phyloP scores from a whole-genome alignment of 2,329 filamentous ascomycete genomes.

The Periconia digitata region DNA sequence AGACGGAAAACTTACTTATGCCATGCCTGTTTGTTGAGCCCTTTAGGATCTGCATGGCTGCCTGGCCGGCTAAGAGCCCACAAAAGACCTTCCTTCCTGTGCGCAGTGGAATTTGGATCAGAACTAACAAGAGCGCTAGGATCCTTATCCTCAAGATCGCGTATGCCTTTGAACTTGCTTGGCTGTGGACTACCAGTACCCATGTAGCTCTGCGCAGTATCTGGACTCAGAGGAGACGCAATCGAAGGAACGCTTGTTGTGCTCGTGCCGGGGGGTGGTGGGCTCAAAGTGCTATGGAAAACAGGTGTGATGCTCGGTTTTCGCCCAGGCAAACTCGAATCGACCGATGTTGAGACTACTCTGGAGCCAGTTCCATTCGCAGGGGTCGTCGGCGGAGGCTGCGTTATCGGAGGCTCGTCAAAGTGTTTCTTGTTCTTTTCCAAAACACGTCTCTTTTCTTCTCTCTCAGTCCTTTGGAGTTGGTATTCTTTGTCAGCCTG shows the following conservation, averaged over 20 bases:
- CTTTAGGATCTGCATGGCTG: slow-evolving; percentile 92
- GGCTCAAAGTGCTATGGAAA: slow-evolving; percentile 38
- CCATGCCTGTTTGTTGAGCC: slow-evolving; percentile 96
- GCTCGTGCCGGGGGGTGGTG: slow-evolving; percentile 23
- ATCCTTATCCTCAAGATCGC: slow-evolving; percentile 86
- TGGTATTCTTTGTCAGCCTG: slow-evolving; percentile 96
- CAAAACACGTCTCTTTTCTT: slow-evolving; percentile 86
- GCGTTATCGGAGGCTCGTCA: slow-evolving; percentile 31
- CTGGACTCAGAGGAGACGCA: slow-evolving; percentile 31
- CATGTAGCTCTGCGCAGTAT: slow-evolving; percentile 26
- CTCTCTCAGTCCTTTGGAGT: slow-evolving; percentile 88
- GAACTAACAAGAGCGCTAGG: slow-evolving; percentile 31
- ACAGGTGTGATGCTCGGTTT: slow-evolving; percentile 36
- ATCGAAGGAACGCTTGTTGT: slow-evolving; percentile 24
- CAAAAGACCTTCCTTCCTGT: slow-evolving; percentile 88
- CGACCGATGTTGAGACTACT: slow-evolving; percentile 21
- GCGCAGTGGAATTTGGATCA: slow-evolving; percentile 62
- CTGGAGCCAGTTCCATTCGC: slow-evolving; percentile 25
- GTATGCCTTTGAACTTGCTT: slow-evolving; percentile 82
- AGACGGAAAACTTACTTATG: slow-evolving; percentile 76
- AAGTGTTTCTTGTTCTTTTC: slow-evolving; percentile 75
- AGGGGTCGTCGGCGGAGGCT: slow-evolving; percentile 22
- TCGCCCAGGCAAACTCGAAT: slow-evolving; percentile 30
- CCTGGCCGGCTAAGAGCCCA: slow-evolving; percentile 94
- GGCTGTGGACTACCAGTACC: slow-evolving; percentile 39